Evolutionary conservation across 73 alveolate species (phyloP).

Genomic region (Symbiodinium natans): DNA sequence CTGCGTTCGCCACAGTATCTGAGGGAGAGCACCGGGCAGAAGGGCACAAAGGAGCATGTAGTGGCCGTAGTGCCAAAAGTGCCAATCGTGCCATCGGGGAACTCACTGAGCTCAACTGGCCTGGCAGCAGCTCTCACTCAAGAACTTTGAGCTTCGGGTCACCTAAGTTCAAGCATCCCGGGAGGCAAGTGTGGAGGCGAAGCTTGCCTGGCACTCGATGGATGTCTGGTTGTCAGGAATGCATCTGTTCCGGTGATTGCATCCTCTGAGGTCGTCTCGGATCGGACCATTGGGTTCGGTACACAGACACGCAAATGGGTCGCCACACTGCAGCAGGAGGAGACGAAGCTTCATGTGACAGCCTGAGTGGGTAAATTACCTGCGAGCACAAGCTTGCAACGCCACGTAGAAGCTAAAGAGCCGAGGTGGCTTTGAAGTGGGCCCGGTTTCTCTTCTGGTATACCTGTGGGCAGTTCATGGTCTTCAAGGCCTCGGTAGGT

Average conservation of each 20-base stretch:
- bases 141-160: too few species aligned
- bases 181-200: neutral
- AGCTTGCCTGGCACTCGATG: neutral
- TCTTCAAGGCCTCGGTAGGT: constrained; percentile 3
- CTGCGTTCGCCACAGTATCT: too few species aligned
- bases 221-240: neutral
- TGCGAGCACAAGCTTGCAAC: neutral
- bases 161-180: too few species aligned
- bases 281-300: neutral
- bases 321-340: neutral
- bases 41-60: too few species aligned
- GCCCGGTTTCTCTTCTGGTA: constrained; percentile 47
- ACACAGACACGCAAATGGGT: neutral
- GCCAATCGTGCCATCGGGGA: too few species aligned
- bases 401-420: neutral
- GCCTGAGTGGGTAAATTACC: neutral
- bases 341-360: neutral
- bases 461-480: constrained; percentile 16
- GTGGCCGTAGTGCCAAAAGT: too few species aligned
- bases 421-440: constrained; percentile 38
- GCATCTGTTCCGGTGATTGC: neutral
- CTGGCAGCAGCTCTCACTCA: too few species aligned
- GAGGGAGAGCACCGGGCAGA: too few species aligned
- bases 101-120: too few species aligned
- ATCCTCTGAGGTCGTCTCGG: neutral